These are phyloP conservation scores for Colletotrichum nymphaeae DNA, from an alignment of 2,329 filamentous ascomycete species.

Conservation along the genomic window DNA sequence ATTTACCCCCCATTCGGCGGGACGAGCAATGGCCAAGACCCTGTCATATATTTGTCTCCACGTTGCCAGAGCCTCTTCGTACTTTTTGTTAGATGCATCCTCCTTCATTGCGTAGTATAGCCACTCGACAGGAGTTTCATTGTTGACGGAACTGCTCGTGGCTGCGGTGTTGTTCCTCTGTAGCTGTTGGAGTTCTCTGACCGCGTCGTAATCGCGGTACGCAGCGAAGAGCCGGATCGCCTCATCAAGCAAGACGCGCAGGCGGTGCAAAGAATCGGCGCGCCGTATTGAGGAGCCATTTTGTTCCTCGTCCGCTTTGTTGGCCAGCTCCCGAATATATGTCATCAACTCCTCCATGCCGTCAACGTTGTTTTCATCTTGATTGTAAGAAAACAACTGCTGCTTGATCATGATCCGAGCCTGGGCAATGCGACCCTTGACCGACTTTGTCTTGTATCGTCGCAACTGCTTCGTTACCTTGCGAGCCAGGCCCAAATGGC, in stretches of 20 bases:
- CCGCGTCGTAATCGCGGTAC: slow-evolving; percentile 61
- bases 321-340: slow-evolving; percentile 41
- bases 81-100: slow-evolving; percentile 67
- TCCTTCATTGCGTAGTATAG: slow-evolving; percentile 76
- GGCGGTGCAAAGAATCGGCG: slow-evolving; percentile 18
- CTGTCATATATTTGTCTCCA: slow-evolving; percentile 73
- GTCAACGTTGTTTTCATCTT: slow-evolving; percentile 36
- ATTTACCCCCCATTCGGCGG: slow-evolving; percentile 41
- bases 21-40: slow-evolving; percentile 56
- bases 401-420: slow-evolving; percentile 51
- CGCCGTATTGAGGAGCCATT: neutral
- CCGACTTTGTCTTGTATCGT: slow-evolving; percentile 54
- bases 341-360: slow-evolving; percentile 41
- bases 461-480: slow-evolving; percentile 55
- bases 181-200: slow-evolving; percentile 65
- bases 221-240: slow-evolving; percentile 49
- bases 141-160: slow-evolving; percentile 46
- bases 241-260: slow-evolving; percentile 19
- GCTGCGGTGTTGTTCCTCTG: slow-evolving; percentile 52
- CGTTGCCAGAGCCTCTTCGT: slow-evolving; percentile 70
- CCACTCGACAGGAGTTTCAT: slow-evolving; percentile 63
- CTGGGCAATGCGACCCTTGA: slow-evolving; percentile 55
- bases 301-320: neutral
- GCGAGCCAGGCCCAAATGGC: slow-evolving; percentile 55
- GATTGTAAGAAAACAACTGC: slow-evolving; percentile 32